phyloP scores from a whole-genome alignment of 176 grass and related monocot species.

The Alloteropsis semialata region DNA sequence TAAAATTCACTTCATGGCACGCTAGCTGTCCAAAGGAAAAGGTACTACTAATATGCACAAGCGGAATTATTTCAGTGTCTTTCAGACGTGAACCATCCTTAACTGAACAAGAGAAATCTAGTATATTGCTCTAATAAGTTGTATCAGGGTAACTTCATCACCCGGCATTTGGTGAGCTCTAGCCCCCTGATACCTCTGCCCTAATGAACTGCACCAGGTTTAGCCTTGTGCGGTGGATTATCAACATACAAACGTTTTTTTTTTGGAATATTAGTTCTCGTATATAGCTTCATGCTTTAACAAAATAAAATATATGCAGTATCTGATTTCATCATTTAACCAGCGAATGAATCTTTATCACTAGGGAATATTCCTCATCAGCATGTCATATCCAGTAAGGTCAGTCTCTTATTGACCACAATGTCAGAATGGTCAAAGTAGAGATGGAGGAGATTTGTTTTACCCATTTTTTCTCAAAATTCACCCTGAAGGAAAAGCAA shows the following conservation, averaged over 20 bases:
- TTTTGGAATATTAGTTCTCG: not conserved
- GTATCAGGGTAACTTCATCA: not conserved
- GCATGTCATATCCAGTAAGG: not conserved
- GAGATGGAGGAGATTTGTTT: not conserved
- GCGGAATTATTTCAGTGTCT: not conserved
- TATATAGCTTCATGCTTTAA: not conserved
- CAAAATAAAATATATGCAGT: not conserved
- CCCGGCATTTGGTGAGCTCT: not conserved
- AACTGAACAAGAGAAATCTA: not conserved
- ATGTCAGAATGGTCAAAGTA: not conserved
- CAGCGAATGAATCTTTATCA: not conserved
- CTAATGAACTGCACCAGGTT: not conserved
- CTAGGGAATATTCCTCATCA: not conserved
- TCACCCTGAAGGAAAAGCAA: not conserved
- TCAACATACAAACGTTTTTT: not conserved
- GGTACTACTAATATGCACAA: not conserved
- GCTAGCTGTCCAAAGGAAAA: not conserved
- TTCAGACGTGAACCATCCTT: not conserved
- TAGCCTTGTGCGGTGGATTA: not conserved
- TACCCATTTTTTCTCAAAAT: not conserved
- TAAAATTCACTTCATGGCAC: not conserved
- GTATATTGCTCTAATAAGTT: not conserved
- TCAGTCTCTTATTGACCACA: not conserved
- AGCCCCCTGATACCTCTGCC: not conserved
- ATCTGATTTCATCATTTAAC: not conserved